phyloP scores from a whole-genome alignment of 345 rosid species.

The Isatis tinctoria region DNA sequence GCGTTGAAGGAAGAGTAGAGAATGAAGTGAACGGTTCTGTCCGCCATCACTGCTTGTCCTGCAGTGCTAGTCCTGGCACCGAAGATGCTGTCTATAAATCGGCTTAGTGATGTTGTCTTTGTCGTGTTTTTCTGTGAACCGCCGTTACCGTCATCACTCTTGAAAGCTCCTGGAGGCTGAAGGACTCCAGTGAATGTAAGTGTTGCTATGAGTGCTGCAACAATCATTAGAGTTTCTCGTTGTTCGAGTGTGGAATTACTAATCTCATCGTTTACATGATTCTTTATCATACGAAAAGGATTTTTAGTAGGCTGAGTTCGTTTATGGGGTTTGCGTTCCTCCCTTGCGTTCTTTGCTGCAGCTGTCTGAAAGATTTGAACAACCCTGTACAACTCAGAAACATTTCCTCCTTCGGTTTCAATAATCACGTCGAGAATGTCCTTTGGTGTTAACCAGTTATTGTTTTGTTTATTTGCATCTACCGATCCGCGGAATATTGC shows the following conservation, averaged over 20 bases:
- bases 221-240: not conserved
- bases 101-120: not conserved
- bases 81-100: not conserved
- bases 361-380: constrained; percentile 17
- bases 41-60: constrained; percentile 22
- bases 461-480: constrained; percentile 1
- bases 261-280: not conserved
- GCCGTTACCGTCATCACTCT: not conserved
- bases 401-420: constrained; percentile 22
- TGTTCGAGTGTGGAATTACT: not conserved
- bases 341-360: constrained; percentile 1
- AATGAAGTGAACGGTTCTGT: not conserved
- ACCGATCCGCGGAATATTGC: constrained; percentile 3
- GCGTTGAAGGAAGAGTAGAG: constrained; percentile 13
- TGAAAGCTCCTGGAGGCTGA: constrained; percentile 21
- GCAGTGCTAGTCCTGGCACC: not conserved
- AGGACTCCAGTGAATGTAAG: constrained; percentile 8
- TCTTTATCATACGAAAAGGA: not conserved
- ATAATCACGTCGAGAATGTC: constrained; percentile 22
- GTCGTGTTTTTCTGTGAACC: not conserved
- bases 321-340: not conserved
- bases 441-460: constrained; percentile 14
- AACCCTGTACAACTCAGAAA: constrained; percentile 9
- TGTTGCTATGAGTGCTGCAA: constrained; percentile 18
- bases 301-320: not conserved